phyloP scores from a whole-genome alignment of 441 rosid genomes.

The Capsella rubella region DNA sequence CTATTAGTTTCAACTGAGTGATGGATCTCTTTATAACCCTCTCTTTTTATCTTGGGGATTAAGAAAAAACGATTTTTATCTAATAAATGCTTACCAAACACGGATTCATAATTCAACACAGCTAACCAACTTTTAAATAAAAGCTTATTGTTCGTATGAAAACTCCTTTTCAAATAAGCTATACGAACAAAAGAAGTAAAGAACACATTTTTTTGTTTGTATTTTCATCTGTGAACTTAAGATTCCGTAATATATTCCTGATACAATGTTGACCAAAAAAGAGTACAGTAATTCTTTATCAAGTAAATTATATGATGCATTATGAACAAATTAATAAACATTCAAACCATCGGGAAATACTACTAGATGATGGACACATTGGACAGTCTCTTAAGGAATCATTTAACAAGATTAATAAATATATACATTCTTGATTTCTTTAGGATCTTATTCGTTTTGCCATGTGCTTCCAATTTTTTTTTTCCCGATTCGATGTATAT shows the following conservation, averaged over 20 bases:
- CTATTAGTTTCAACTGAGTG: background rate
- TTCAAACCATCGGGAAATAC: slow-evolving; percentile 21
- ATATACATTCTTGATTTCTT: slow-evolving; percentile 18
- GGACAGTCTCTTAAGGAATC: slow-evolving; percentile 27
- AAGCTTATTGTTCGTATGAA: background rate
- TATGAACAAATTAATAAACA: slow-evolving; percentile 16
- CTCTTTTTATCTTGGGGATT: background rate
- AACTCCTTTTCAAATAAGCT: slow-evolving; percentile 4
- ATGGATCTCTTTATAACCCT: background rate
- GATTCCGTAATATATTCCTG: slow-evolving; percentile 23
- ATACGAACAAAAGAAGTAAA: no score
- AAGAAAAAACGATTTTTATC: no score
- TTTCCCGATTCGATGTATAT: slow-evolving; percentile 40
- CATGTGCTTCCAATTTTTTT: slow-evolving; percentile 41
- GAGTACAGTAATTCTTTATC: background rate
- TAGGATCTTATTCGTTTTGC: slow-evolving; percentile 41
- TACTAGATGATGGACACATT: slow-evolving; percentile 18
- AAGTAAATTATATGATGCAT: background rate
- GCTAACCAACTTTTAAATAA: background rate
- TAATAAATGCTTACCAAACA: slow-evolving; percentile 10
- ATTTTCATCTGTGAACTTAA: background rate
- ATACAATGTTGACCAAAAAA: slow-evolving; percentile 19
- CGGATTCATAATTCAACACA: background rate
- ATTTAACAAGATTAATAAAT: slow-evolving; percentile 19
- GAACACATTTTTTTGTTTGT: no score